These are phyloP conservation scores for Hirschfeldia incana DNA, from an alignment of 345 rosid genomes.

Conservation along the genomic window DNA sequence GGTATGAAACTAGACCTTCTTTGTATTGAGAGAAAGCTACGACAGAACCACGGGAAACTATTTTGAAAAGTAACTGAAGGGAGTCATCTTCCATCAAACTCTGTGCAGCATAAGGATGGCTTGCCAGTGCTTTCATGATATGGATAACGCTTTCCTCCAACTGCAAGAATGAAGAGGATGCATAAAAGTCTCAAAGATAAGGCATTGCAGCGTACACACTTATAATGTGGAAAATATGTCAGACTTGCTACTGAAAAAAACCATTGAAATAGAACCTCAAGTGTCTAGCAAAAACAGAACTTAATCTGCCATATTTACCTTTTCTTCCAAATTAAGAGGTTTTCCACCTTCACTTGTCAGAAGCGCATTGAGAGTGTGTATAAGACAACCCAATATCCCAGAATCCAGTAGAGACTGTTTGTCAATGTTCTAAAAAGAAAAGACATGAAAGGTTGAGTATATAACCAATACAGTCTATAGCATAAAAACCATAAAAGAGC, in stretches of 20 bases:
- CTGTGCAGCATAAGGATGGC: slow-evolving; percentile 88
- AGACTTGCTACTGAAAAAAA: slow-evolving; percentile 3
- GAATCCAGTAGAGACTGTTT: slow-evolving; percentile 94
- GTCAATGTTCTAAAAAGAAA: slow-evolving; percentile 69
- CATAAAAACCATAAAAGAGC: slow-evolving; percentile 9
- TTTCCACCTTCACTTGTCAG: slow-evolving; percentile 45
- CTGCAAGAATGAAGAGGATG: slow-evolving; percentile 47
- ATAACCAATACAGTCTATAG: slow-evolving; percentile 9
- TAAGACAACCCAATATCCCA: slow-evolving; percentile 92
- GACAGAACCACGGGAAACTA: slow-evolving; percentile 80
- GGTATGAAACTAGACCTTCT: slow-evolving; percentile 66
- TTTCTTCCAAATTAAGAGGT: slow-evolving; percentile 39
- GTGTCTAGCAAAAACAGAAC: slow-evolving; percentile 54
- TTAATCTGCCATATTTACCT: slow-evolving; percentile 39
- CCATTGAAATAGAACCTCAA: slow-evolving; percentile 63
- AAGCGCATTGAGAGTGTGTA: slow-evolving; percentile 72
- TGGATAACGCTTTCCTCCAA: slow-evolving; percentile 85
- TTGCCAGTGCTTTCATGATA: slow-evolving; percentile 90
- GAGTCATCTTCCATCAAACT: slow-evolving; percentile 94
- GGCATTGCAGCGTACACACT: not conserved
- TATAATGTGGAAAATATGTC: slow-evolving; percentile 1
- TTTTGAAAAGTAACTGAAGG: slow-evolving; percentile 72
- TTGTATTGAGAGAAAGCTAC: slow-evolving; percentile 61
- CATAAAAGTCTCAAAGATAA: not conserved
- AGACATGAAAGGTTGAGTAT: slow-evolving; percentile 11